Evolutionary conservation across 2,329 filamentous ascomycete species (phyloP), one percentile per base, ranked within the genome.

Genomic region (Periconia sp.): DNA sequence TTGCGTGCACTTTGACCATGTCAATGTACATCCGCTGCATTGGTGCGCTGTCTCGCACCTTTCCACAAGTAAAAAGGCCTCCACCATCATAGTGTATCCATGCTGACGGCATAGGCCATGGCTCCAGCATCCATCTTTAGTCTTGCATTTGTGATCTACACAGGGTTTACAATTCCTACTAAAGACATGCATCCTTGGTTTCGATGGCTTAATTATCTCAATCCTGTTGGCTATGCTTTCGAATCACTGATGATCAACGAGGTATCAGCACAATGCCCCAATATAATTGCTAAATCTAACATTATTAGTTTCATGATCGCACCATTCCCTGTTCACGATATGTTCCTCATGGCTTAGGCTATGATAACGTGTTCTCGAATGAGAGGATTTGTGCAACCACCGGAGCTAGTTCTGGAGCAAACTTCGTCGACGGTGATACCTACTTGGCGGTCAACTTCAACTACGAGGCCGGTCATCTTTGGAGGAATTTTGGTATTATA

Each of bases 201-300:
- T 67, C 68, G 3, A 52, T 66, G 13, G 59, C 55, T 40, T 65
- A 89, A 90, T 46, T 92, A 88, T 59, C 72, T 92, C 16, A 84
- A 92, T 50, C 87, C 88, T 1, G 76, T 92, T 2, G 81, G 80
- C 1, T 92, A 92, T 54, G 82, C 83, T 0, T 94, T 92, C 60
- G 88, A 92, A 67, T 75, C 81, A 0, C 74, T 92, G 18, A 85
- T 90, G 77, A 80, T 87, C 45, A 92, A 92, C 66, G 89, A 95
- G 65, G 44, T 51, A 8, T 12, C 13, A 22, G 15, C 23, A 17
- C 25, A 25, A 10, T 5, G 25, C 23, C 11, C 18, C n/a, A 10
- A 21, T 26, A 18, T 31, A n/a, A 21, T 5, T 28, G 22, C 41
- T 25, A 88, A 92, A 66, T 75, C 13, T 32, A 16, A 92, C 16